Percentiles rank a stretch among this genome's conserved stretches.
These are phyloP conservation scores for Penicillium sp. DNA, from an alignment of 2,329 filamentous ascomycete species.

Conservation along the genomic window DNA sequence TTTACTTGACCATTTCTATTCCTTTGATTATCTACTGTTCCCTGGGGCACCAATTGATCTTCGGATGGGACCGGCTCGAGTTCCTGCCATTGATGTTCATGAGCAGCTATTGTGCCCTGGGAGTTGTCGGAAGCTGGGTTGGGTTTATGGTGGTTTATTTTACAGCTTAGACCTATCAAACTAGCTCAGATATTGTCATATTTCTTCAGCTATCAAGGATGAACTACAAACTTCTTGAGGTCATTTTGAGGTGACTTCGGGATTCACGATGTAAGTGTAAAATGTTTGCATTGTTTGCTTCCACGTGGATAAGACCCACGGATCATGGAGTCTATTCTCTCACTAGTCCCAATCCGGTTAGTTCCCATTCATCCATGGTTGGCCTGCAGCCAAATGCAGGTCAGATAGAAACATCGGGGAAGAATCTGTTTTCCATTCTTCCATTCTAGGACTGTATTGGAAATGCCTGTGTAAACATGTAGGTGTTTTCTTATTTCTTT, in stretches of 20 bases:
- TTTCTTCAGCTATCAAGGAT: neutral
- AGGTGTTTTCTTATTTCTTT: neutral
- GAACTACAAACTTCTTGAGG: neutral
- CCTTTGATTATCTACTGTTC: conserved; percentile 89
- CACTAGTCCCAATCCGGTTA: conserved; percentile 18
- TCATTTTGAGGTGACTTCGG: neutral
- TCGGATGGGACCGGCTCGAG: conserved; percentile 71
- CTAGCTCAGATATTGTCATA: neutral
- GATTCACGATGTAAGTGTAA: conserved; percentile 8
- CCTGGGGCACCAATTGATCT: conserved; percentile 76
- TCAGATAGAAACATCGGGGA: conserved; percentile 16
- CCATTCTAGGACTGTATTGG: neutral
- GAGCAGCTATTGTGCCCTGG: conserved; percentile 88
- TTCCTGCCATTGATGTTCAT: conserved; percentile 97
- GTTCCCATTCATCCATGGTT: conserved; percentile 17
- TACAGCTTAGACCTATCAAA: conserved; percentile 37
- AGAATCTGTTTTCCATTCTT: neutral
- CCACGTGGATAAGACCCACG: conserved; percentile 27
- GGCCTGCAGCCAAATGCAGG: conserved; percentile 20
- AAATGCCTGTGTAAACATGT: neutral
- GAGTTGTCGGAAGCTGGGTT: conserved; percentile 94
- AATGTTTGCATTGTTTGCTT: conserved; percentile 24
- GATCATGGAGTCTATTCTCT: conserved; percentile 23
- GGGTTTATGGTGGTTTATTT: conserved; percentile 95
- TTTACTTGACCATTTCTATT: conserved; percentile 88